A percentile compares a stretch with the other conserved stretches of the same genome.
Conservation (phyloP, 805 yeast genomes). For the Myxozyma udenii region DNA sequence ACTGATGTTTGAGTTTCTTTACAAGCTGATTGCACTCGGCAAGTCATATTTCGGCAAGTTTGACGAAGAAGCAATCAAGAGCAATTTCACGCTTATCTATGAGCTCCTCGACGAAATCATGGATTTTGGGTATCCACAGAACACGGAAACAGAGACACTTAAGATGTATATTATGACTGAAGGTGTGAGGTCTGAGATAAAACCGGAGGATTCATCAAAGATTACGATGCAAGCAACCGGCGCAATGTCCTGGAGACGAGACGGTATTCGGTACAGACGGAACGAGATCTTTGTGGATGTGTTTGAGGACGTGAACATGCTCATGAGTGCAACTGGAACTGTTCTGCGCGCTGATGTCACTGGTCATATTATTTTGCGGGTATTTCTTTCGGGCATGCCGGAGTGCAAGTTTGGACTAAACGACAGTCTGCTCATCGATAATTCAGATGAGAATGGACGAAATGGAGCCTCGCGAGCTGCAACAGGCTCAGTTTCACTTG, state of each 20-base stretch:
- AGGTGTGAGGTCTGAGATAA: slow-evolving; percentile 32
- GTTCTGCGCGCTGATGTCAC: slow-evolving; percentile 68
- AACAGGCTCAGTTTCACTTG: slow-evolving; percentile 54
- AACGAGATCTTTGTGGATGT: slow-evolving; percentile 79
- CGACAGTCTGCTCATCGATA: slow-evolving; percentile 45
- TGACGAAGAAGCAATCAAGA: slow-evolving; percentile 53
- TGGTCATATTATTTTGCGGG: slow-evolving; percentile 67
- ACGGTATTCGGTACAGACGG: slow-evolving; percentile 70
- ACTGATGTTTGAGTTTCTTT: slow-evolving; percentile 71
- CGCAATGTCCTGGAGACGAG: slow-evolving; percentile 64
- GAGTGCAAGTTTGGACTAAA: slow-evolving; percentile 75
- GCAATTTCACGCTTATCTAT: slow-evolving; percentile 66
- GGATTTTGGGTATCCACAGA: slow-evolving; percentile 75
- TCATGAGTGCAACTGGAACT: slow-evolving; percentile 63
- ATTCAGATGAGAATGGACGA: slow-evolving; percentile 27
- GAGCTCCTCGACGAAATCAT: slow-evolving; percentile 74
- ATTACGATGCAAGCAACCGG: slow-evolving; percentile 42
- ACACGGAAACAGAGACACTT: slow-evolving; percentile 51
- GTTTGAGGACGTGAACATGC: slow-evolving; percentile 66
- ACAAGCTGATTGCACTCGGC: slow-evolving; percentile 56
- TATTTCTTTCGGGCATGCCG: slow-evolving; percentile 79
- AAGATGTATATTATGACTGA: slow-evolving; percentile 41
- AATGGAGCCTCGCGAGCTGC: slow-evolving; percentile 37
- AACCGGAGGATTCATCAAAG: slow-evolving; percentile 24
- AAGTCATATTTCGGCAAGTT: slow-evolving; percentile 44